phyloP scores from a whole-genome alignment of 1,284 basidiomycete species.

The Sanguinoderma infundibulare region DNA sequence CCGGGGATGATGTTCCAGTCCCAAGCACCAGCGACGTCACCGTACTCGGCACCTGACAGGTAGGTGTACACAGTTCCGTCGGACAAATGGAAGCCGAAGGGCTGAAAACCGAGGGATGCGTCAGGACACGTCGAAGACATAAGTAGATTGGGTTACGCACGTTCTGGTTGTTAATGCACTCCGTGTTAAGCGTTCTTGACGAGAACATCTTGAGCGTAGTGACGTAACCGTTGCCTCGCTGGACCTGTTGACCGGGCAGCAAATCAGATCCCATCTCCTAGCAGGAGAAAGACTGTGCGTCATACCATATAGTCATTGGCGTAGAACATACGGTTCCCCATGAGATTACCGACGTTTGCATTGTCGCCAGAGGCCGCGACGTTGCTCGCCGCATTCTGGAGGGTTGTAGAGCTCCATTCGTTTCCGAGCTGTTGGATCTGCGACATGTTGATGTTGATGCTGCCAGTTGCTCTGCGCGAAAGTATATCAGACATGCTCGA shows the following conservation, averaged over 20 bases:
- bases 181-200: constrained; percentile 61
- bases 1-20: constrained; percentile 76
- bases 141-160: constrained; percentile 31
- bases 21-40: constrained; percentile 70
- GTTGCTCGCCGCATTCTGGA: constrained; percentile 46
- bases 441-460: constrained; percentile 61
- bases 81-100: constrained; percentile 67
- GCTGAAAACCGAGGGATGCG: constrained; percentile 44
- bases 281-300: no score
- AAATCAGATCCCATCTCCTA: no score
- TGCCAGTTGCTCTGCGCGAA: constrained; percentile 50
- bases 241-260: no score
- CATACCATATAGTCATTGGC: constrained; percentile 70
- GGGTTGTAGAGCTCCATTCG: constrained; percentile 49
- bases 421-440: constrained; percentile 55
- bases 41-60: constrained; percentile 66
- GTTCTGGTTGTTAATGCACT: constrained; percentile 69
- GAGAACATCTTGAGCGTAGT: constrained; percentile 71
- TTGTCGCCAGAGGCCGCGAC: constrained; percentile 42
- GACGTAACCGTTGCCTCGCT: constrained; percentile 60
- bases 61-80: constrained; percentile 71
- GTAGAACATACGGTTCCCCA: constrained; percentile 70
- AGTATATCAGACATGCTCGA: not conserved
- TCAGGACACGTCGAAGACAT: not conserved
- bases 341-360: constrained; percentile 62